Percentiles rank a stretch among this genome's conserved stretches.
Evolutionary conservation across 345 rosid genomes (phyloP).

Genomic region (Acer yangbiense): DNA sequence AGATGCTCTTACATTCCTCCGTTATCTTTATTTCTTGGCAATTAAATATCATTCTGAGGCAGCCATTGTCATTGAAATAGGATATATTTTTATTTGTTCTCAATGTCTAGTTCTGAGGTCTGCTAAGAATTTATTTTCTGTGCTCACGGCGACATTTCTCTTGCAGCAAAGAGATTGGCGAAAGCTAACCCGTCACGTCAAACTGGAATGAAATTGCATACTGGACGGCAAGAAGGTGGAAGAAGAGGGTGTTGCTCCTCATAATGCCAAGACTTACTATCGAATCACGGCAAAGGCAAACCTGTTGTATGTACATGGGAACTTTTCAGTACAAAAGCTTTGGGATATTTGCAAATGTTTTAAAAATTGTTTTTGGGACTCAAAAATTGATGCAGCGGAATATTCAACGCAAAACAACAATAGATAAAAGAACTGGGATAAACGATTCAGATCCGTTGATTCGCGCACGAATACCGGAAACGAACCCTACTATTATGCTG

Average conservation of each 20-base stretch:
- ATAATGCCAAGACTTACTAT: conserved; percentile 12
- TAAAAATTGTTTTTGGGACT: conserved; percentile 18
- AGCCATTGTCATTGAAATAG: not conserved
- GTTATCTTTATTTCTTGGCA: not conserved
- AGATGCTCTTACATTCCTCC: not conserved
- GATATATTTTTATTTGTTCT: not conserved
- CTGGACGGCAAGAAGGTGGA: conserved; percentile 41
- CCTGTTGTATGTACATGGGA: conserved; percentile 23
- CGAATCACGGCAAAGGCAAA: conserved; percentile 20
- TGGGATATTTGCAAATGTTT: conserved; percentile 15
- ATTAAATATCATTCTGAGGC: not conserved
- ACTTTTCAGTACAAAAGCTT: conserved; percentile 15
- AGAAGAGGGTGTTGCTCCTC: conserved; percentile 63
- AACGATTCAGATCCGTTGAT: no score
- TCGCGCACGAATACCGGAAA: no score
- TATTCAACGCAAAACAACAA: no score
- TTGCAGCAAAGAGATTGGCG: conserved; percentile 68
- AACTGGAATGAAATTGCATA: conserved; percentile 66
- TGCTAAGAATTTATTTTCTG: not conserved
- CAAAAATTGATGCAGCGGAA: no score
- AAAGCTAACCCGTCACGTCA: conserved; percentile 62
- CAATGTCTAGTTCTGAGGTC: no score
- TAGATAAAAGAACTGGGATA: no score
- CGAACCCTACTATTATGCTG: no score
- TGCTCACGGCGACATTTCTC: conserved; percentile 14